phyloP scores from a whole-genome alignment of 2,329 filamentous ascomycete species.

The Daldinia eschscholtzii region DNA sequence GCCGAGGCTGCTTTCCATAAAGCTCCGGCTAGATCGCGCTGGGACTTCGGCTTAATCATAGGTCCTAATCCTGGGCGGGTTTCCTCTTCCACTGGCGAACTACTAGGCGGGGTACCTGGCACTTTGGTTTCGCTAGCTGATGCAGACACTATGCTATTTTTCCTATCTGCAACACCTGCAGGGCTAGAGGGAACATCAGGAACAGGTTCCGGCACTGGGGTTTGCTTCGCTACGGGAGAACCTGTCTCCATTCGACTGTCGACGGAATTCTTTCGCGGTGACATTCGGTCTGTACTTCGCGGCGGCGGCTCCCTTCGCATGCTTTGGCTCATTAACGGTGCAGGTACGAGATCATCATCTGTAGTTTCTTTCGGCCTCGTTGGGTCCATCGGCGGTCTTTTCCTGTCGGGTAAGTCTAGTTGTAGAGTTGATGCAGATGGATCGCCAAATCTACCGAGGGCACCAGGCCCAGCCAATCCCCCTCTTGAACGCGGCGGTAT shows the following conservation, averaged over 20 bases:
- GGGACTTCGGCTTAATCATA: slow-evolving; percentile 87
- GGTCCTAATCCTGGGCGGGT: slow-evolving; percentile 83
- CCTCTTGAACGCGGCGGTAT: slow-evolving; percentile 67
- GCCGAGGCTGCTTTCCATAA: slow-evolving; percentile 85
- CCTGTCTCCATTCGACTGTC: slow-evolving; percentile 52
- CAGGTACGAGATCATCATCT: slow-evolving; percentile 69
- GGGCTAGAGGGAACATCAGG: slow-evolving; percentile 32
- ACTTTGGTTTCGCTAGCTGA: slow-evolving; percentile 45
- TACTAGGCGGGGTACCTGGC: slow-evolving; percentile 50
- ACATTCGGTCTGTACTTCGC: slow-evolving; percentile 64
- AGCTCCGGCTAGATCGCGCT: slow-evolving; percentile 77
- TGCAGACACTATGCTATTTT: slow-evolving; percentile 42
- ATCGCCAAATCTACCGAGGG: slow-evolving; percentile 57
- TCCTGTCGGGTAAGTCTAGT: slow-evolving; percentile 71
- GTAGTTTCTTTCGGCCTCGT: slow-evolving; percentile 61
- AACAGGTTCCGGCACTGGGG: slow-evolving; percentile 32
- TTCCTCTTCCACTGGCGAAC: slow-evolving; percentile 55
- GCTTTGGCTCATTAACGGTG: slow-evolving; percentile 67
- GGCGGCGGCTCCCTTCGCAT: slow-evolving; percentile 65
- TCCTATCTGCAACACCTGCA: slow-evolving; percentile 25
- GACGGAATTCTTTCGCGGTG: slow-evolving; percentile 60
- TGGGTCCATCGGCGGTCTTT: slow-evolving; percentile 75
- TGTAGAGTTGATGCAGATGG: slow-evolving; percentile 53
- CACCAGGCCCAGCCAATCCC: slow-evolving; percentile 58
- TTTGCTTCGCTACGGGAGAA: slow-evolving; percentile 53